Conservation (phyloP, 768 basidiomycete genomes). For the Galerina marginata region DNA sequence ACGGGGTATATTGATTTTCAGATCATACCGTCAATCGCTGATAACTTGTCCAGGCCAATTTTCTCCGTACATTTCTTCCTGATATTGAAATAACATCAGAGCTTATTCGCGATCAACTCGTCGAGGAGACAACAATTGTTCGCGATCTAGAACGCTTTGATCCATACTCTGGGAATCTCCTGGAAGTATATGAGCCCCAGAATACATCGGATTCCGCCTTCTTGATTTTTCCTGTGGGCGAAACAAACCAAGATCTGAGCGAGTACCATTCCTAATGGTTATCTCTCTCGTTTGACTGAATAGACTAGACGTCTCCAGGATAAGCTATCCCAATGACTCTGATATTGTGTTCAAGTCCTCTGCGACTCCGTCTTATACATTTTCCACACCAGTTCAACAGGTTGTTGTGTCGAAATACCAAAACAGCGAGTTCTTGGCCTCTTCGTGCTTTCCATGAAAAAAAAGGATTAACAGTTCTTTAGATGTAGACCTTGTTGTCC, state of each 20-base stretch:
- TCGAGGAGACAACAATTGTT: constrained; percentile 45
- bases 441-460: not conserved
- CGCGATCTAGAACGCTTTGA: constrained; percentile 52
- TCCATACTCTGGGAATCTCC: constrained; percentile 58
- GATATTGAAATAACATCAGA: constrained; percentile 78
- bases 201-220: constrained; percentile 31
- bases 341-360: constrained; percentile 44
- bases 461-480: not conserved
- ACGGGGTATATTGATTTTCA: constrained; percentile 55
- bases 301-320: constrained; percentile 54
- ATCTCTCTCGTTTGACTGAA: not conserved
- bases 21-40: not conserved
- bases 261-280: constrained; percentile 26
- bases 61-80: constrained; percentile 71
- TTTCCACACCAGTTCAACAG: constrained; percentile 75
- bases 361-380: constrained; percentile 47
- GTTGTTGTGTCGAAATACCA: constrained; percentile 42
- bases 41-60: constrained; percentile 58
- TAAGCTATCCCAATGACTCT: constrained; percentile 32
- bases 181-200: constrained; percentile 44
- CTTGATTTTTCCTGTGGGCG: constrained; percentile 70
- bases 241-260: constrained; percentile 66
- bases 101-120: constrained; percentile 61
- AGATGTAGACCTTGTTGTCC: constrained; percentile 30
- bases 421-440: constrained; percentile 2